Conservation (phyloP, 352 stramenopile species). For the Globisporangium radiosum region DNA sequence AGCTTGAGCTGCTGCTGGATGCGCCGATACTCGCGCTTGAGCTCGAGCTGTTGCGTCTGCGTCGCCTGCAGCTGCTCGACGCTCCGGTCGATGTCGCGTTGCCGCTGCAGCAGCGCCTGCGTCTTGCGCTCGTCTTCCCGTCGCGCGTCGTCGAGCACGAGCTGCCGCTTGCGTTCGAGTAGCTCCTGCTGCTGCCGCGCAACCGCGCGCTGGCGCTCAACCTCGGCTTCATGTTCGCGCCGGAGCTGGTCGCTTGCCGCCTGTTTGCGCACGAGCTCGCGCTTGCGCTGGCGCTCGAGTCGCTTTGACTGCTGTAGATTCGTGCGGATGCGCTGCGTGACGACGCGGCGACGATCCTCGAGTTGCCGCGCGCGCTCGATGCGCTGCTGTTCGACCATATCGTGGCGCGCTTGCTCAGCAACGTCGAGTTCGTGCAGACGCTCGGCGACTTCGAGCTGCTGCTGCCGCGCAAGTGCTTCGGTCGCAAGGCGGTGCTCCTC, state of each 20-base stretch:
- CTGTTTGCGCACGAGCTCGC: constrained; percentile 60
- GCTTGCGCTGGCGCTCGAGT: constrained; percentile 55
- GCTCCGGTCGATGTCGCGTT: constrained; percentile 65
- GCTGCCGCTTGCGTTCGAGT: constrained; percentile 58
- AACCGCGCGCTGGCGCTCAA: constrained; percentile 43
- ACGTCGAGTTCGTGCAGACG: constrained; percentile 54
- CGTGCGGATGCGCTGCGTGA: constrained; percentile 56
- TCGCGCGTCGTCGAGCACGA: constrained; percentile 60
- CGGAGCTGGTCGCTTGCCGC: constrained; percentile 44
- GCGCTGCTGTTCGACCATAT: constrained; percentile 70
- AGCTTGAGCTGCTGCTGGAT: constrained; percentile 82
- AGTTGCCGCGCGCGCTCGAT: constrained; percentile 56
- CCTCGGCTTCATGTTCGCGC: constrained; percentile 53
- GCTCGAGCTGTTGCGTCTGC: constrained; percentile 60
- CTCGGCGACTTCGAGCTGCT: constrained; percentile 61
- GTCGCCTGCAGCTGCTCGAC: constrained; percentile 62
- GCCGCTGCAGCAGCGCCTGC: constrained; percentile 47
- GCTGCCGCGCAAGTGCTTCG: constrained; percentile 45
- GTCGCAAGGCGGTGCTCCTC: constrained; percentile 63
- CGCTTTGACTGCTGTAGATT: constrained; percentile 63
- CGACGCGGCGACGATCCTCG: constrained; percentile 51
- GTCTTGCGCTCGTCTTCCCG: constrained; percentile 78
- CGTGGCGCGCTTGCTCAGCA: constrained; percentile 54
- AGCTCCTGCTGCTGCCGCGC: constrained; percentile 62
- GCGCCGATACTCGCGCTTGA: constrained; percentile 80